Conservation (phyloP, 306 rosid genomes). For the Cotoneaster glaucophyllus region DNA sequence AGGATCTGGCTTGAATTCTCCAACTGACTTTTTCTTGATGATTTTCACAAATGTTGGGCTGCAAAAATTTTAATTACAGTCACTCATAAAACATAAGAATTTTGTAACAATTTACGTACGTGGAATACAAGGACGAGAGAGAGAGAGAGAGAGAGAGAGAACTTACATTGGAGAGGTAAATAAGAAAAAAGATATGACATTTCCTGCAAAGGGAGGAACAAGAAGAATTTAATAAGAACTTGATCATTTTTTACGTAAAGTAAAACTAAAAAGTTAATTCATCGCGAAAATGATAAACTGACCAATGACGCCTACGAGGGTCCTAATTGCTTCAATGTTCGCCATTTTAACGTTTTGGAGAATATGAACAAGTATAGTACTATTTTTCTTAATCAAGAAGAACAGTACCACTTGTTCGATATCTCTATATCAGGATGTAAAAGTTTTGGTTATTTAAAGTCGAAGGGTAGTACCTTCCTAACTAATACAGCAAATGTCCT, state of each 20-base stretch:
- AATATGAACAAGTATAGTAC: no score
- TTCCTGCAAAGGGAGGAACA: constrained; percentile 33
- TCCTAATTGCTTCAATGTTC: constrained; percentile 10
- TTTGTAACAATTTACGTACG: no score
- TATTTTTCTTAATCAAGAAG: no score
- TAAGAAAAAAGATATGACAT: constrained; percentile 48
- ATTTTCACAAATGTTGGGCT: constrained; percentile 49
- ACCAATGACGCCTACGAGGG: constrained; percentile 49
- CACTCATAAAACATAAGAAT: background rate
- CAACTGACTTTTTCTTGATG: constrained; percentile 40
- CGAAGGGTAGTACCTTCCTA: no score
- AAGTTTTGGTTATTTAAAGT: no score
- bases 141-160: background rate
- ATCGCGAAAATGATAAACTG: background rate
- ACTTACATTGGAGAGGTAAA: constrained; percentile 59
- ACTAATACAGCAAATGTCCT: no score
- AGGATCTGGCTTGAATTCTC: constrained; percentile 65
- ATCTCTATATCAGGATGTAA: no score
- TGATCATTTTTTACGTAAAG: no score
- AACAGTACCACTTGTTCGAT: no score
- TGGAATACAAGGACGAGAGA: background rate
- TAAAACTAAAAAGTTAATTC: no score
- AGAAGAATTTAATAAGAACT: background rate
- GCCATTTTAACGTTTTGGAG: constrained; percentile 2
- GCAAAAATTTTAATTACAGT: background rate